Conservation (phyloP, 768 basidiomycete species). For the Mycena indigotica region DNA sequence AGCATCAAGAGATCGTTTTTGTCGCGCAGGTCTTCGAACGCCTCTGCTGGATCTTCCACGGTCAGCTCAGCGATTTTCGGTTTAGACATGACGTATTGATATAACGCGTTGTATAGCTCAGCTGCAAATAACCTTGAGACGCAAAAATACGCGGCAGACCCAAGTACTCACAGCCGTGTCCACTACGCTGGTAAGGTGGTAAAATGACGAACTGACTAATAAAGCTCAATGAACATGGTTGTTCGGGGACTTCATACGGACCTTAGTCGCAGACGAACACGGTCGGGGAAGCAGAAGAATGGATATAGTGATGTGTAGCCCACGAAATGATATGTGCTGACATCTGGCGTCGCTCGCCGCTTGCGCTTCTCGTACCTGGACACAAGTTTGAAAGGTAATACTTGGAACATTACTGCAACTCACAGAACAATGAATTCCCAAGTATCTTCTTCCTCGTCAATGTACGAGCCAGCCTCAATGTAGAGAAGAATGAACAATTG, state of each 20-base stretch:
- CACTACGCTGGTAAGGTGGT: constrained; percentile 84
- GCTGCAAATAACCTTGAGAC: constrained; percentile 46
- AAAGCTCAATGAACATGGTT: too few relatives aligned
- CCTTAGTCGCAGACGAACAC: constrained; percentile 84
- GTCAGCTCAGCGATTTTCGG: constrained; percentile 86
- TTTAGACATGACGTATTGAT: constrained; percentile 68
- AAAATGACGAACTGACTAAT: constrained; percentile 90
- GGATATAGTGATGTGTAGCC: constrained; percentile 95
- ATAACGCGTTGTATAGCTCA: constrained; percentile 84
- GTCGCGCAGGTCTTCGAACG: constrained; percentile 95
- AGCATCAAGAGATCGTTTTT: constrained; percentile 87
- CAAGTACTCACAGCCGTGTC: constrained; percentile 79
- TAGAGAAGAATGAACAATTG: constrained; percentile 93
- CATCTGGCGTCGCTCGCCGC: constrained; percentile 50
- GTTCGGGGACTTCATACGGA: constrained; percentile 33
- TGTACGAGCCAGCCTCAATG: constrained; percentile 94
- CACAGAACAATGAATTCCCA: constrained; percentile 94
- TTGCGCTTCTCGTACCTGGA: constrained; percentile 83
- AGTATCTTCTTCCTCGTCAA: constrained; percentile 87
- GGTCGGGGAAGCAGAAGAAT: constrained; percentile 95
- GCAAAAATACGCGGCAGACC: background rate
- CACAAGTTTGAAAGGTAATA: background rate
- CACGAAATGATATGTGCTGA: constrained; percentile 82
- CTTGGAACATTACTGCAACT: constrained; percentile 31
- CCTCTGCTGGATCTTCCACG: constrained; percentile 97